Evolutionary conservation across 192 early-diverging fungal genomes (phyloP), one percentile per base, ranked within the genome.

Genomic region (Coemansia sp.): DNA sequence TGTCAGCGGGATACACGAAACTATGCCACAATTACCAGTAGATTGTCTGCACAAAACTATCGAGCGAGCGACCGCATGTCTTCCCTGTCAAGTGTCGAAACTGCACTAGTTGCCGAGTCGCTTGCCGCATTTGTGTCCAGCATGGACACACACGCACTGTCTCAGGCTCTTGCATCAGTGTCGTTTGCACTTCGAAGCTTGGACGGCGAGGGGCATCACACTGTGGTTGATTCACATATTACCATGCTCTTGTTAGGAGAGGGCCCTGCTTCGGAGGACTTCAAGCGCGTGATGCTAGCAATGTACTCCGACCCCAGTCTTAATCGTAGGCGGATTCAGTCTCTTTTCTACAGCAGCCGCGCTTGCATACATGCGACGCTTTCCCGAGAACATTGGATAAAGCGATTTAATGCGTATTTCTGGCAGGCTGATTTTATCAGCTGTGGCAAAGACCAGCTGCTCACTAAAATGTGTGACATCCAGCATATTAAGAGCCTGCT

Each of bases 121-220:
- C 64, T 68, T 39, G 45, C 62, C 6, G 25, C 70, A 12, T 66
- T 70, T 59, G 60, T 60, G 14, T 35, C 65, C 11, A 67, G 37
- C 12, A 43, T 65, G 56, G 49, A 58, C 1, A 12, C 29, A 6
- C 19, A 45, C 14, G 19, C 35, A 4, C 50, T 69, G 15, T 19
- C 41, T 5, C 72, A 45, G 22, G 67, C 67, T 2, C 60, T 58
- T 22, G 69, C 52, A 8, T 63, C 72, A 19, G 11, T 62, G n/a
- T 60, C 65, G 12, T 70, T 83, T 76, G 67, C 60, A 5, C 61
- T 70, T 32, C 10, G 65, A 32, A 57, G 58, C 56, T 29, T 73
- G 14, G 51, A 53, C 27, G 60, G 60, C 49, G 61, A 59, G 27
- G 51, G 51, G 9, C 8, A 38, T 6, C 25, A 60, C 7, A 43